Evolutionary conservation across 2,329 filamentous ascomycete genomes (phyloP).

Genomic region (Kalmusia sp.): DNA sequence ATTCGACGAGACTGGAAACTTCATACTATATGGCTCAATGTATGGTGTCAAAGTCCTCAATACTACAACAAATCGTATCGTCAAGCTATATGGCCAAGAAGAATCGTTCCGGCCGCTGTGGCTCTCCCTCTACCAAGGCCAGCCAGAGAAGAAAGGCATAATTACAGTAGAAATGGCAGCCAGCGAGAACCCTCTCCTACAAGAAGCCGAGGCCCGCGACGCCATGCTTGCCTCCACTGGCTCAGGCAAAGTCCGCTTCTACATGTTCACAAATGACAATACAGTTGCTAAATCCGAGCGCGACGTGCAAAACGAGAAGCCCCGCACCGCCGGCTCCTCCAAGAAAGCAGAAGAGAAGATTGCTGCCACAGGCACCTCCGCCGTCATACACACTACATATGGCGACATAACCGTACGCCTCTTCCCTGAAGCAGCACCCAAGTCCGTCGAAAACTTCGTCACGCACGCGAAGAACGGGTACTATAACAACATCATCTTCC

Average conservation of each 20-base stretch:
- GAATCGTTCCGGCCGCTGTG: constrained; percentile 86
- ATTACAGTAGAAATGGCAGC: constrained; percentile 98
- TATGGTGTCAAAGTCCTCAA: constrained; percentile 95
- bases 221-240: constrained; percentile 87
- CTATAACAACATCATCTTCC: constrained; percentile 98
- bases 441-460: constrained; percentile 96
- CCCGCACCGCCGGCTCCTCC: constrained; percentile 65
- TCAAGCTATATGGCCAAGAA: constrained; percentile 89
- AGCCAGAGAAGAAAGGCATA: constrained; percentile 90
- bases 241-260: constrained; percentile 88
- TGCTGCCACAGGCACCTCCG: constrained; percentile 76
- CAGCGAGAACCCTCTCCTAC: constrained; percentile 87
- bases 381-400: constrained; percentile 88
- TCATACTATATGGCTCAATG: constrained; percentile 92
- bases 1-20: constrained; percentile 96
- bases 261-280: constrained; percentile 95
- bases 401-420: constrained; percentile 94
- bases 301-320: constrained; percentile 95
- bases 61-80: constrained; percentile 89
- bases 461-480: constrained; percentile 89
- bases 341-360: constrained; percentile 63
- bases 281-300: constrained; percentile 65
- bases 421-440: constrained; percentile 91
- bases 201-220: constrained; percentile 89
- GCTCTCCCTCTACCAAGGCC: constrained; percentile 89